Evolutionary conservation across 225 moss, liverwort and hornwort genomes (phyloP).

Genomic region (Neckera pumila): DNA sequence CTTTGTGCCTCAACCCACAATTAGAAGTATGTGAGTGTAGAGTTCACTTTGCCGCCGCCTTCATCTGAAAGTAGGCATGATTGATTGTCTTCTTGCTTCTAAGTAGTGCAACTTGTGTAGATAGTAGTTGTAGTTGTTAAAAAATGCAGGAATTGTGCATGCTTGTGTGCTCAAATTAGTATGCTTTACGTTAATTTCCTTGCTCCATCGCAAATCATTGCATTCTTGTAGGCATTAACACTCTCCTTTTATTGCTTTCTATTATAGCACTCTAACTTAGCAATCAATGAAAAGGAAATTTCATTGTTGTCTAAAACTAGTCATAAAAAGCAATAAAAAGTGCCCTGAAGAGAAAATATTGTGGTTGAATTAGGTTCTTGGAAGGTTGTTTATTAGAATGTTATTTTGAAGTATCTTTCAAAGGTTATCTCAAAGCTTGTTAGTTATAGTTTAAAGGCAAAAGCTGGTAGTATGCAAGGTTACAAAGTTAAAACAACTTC

Average conservation of each 20-base stretch:
- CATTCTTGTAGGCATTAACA: too few species aligned
- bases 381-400: background rate
- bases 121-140: background rate
- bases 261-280: rapidly evolving
- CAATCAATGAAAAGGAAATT: background rate
- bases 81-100: background rate
- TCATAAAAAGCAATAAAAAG: background rate
- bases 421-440: background rate
- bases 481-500: background rate
- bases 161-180: background rate
- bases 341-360: background rate
- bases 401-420: background rate
- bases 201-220: background rate
- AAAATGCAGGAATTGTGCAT: too few species aligned
- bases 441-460: background rate
- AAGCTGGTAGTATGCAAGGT: rapidly evolving
- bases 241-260: background rate
- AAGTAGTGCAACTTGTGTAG: background rate
- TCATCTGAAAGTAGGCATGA: too few species aligned
- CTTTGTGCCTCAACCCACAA: rapidly evolving
- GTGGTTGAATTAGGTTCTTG: rapidly evolving
- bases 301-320: background rate
- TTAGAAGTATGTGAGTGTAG: background rate
- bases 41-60: rapidly evolving
- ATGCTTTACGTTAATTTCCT: background rate